A percentile compares a stretch with the other conserved stretches of the same genome.
Evolutionary conservation across 2,329 filamentous ascomycete species (phyloP).

Genomic region (Geosmithia putterillii): DNA sequence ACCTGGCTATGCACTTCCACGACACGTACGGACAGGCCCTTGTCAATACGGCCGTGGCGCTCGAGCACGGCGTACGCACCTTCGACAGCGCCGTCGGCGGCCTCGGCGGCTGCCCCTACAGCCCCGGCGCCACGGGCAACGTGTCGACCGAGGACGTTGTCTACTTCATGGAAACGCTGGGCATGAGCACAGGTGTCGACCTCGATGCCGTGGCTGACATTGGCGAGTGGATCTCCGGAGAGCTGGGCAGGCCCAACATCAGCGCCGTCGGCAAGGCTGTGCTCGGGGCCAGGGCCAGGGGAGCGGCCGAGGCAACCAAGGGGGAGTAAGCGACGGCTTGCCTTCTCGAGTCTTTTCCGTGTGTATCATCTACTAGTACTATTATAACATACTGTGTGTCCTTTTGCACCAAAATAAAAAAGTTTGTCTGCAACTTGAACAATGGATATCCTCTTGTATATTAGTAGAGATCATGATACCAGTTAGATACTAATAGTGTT

Average conservation of each 20-base stretch:
- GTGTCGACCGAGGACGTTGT: constrained; percentile 77
- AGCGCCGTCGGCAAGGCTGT: constrained; percentile 58
- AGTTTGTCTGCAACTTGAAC: not conserved
- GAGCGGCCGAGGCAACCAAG: constrained; percentile 11
- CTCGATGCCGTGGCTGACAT: constrained; percentile 54
- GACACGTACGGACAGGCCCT: constrained; percentile 79
- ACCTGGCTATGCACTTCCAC: constrained; percentile 77
- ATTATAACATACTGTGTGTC: not conserved
- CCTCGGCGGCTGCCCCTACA: constrained; percentile 75
- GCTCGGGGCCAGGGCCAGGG: constrained; percentile 32
- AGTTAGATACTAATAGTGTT: too few species aligned
- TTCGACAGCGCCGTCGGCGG: constrained; percentile 75
- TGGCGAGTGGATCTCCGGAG: constrained; percentile 57
- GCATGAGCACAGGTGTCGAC: constrained; percentile 63
- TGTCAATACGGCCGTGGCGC: constrained; percentile 67
- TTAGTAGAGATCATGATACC: too few species aligned
- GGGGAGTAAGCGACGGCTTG: not conserved
- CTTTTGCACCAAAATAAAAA: not conserved
- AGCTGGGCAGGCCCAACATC: constrained; percentile 50
- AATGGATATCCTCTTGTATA: not conserved
- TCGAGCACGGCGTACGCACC: constrained; percentile 64
- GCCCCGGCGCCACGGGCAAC: constrained; percentile 76
- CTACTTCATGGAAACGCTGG: constrained; percentile 63
- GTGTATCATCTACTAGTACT: not conserved
- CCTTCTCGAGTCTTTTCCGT: not conserved